phyloP scores from a whole-genome alignment of 2,329 filamentous ascomycete genomes.

The Cladosporium colombiae region DNA sequence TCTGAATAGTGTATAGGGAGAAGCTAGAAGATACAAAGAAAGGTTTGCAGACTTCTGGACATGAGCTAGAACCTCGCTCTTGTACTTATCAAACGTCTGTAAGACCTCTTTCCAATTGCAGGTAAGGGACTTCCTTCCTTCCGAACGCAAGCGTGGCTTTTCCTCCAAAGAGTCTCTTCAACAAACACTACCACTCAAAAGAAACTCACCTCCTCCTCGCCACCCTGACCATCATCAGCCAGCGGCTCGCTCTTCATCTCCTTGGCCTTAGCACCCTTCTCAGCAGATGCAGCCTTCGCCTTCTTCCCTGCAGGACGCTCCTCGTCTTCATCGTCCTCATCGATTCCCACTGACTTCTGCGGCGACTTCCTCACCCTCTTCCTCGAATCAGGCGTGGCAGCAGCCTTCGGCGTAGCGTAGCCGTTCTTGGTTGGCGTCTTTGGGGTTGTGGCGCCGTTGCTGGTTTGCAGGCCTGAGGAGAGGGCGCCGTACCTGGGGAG shows the following conservation, averaged over 20 bases:
- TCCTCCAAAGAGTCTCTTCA: not conserved
- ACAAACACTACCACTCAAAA: not conserved
- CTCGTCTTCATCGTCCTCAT: not conserved
- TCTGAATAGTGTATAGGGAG: too few species aligned
- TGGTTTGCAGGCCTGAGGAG: slow-evolving; percentile 6
- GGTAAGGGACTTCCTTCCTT: too few species aligned
- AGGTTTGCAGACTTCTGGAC: too few species aligned
- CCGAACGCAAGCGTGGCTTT: not conserved
- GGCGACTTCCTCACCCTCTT: slow-evolving; percentile 17
- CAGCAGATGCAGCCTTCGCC: not conserved
- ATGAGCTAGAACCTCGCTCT: too few species aligned
- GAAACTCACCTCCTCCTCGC: slow-evolving; percentile 4
- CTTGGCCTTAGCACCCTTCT: not conserved
- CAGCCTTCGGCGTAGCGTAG: not conserved
- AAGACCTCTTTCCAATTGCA: not conserved
- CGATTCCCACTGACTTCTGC: slow-evolving; percentile 16
- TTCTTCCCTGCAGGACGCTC: slow-evolving; percentile 2
- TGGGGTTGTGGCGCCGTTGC: not conserved
- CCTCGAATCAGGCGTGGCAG: slow-evolving; percentile 11
- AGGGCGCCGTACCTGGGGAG: slow-evolving; percentile 12
- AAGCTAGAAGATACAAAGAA: too few species aligned
- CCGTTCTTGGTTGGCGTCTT: slow-evolving; percentile 5
- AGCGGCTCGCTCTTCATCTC: not conserved
- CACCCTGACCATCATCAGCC: not conserved
- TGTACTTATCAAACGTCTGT: too few species aligned